A percentile compares a stretch with the other conserved stretches of the same genome.
Evolutionary conservation across 2,329 filamentous ascomycete species (phyloP).

Genomic region (Phaeosphaeriaceae sp.): DNA sequence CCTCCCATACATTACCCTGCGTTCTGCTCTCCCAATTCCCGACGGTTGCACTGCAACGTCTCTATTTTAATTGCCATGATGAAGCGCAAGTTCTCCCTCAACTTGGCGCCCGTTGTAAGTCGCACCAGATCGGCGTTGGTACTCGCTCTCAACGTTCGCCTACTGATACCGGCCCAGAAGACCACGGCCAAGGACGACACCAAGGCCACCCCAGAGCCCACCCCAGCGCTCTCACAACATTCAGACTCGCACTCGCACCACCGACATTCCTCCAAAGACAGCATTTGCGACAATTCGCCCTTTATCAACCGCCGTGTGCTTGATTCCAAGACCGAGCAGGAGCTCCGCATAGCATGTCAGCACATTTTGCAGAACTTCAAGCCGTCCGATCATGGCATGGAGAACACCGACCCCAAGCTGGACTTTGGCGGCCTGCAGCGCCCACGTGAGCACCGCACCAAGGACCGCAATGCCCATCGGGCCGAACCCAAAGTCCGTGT

Average conservation of each 20-base stretch:
- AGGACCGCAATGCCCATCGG: constrained; percentile 26
- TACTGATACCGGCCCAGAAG: constrained; percentile 35
- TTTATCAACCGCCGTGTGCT: constrained; percentile 55
- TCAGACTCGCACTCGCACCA: constrained; percentile 22
- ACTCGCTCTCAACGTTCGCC: background rate
- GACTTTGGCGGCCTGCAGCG: constrained; percentile 41
- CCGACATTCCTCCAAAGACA: constrained; percentile 40
- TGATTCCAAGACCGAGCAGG: constrained; percentile 51
- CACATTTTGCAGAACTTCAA: constrained; percentile 53
- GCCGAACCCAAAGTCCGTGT: constrained; percentile 33
- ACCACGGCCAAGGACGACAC: constrained; percentile 40
- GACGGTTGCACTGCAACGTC: background rate
- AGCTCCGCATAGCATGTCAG: constrained; percentile 56
- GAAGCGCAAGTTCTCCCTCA: constrained; percentile 56
- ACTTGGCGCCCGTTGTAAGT: constrained; percentile 52
- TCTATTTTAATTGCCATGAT: constrained; percentile 25
- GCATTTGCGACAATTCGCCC: constrained; percentile 48
- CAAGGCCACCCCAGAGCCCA: constrained; percentile 38
- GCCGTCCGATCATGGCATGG: constrained; percentile 48
- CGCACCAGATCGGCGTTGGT: background rate
- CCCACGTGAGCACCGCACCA: constrained; percentile 14
- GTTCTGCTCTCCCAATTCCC: background rate
- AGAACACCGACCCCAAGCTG: constrained; percentile 45
- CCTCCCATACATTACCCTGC: background rate
- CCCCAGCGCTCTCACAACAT: constrained; percentile 16